A percentile compares a stretch with the other conserved stretches of the same genome.
Evolutionary conservation across 768 basidiomycete genomes (phyloP).

Genomic region (Suillus americanus): DNA sequence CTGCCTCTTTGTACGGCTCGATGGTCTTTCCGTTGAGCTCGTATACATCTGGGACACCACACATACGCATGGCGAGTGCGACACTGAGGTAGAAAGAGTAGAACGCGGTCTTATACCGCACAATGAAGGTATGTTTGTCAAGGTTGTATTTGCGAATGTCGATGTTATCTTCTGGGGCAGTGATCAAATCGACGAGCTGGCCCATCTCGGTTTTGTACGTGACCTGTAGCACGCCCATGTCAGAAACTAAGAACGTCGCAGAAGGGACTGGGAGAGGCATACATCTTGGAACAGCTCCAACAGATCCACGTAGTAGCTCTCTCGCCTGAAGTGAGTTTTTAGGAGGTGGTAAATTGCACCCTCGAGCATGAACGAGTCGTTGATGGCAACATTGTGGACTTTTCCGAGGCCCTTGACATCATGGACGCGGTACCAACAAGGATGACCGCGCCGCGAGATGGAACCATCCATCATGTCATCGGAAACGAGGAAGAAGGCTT

Average conservation of each 20-base stretch:
- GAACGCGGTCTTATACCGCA: constrained; percentile 95
- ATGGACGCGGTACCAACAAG: constrained; percentile 86
- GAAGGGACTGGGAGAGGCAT: constrained; percentile 15
- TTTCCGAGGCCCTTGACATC: constrained; percentile 36
- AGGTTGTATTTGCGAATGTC: constrained; percentile 89
- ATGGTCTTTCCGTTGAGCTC: constrained; percentile 38
- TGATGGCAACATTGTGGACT: constrained; percentile 74
- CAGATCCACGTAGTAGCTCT: constrained; percentile 84
- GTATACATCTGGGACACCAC: constrained; percentile 56
- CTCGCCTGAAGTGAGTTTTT: constrained; percentile 79
- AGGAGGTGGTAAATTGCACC: constrained; percentile 89
- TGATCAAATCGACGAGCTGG: constrained; percentile 93
- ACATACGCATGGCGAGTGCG: constrained; percentile 87
- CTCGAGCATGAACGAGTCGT: constrained; percentile 96
- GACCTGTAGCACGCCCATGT: constrained; percentile 31
- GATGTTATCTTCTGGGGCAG: constrained; percentile 87
- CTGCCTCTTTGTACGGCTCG: constrained; percentile 70
- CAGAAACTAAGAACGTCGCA: background rate
- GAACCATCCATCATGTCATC: constrained; percentile 98
- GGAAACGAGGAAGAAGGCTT: constrained; percentile 95
- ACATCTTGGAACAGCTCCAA: constrained; percentile 91
- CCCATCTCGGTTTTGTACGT: constrained; percentile 95
- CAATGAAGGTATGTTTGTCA: constrained; percentile 84
- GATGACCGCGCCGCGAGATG: constrained; percentile 90
- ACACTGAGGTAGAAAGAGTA: constrained; percentile 99